Evolutionary conservation across 306 rosid species (phyloP), one percentile per base, ranked within the genome.

Genomic region (Cicer bijugum): DNA sequence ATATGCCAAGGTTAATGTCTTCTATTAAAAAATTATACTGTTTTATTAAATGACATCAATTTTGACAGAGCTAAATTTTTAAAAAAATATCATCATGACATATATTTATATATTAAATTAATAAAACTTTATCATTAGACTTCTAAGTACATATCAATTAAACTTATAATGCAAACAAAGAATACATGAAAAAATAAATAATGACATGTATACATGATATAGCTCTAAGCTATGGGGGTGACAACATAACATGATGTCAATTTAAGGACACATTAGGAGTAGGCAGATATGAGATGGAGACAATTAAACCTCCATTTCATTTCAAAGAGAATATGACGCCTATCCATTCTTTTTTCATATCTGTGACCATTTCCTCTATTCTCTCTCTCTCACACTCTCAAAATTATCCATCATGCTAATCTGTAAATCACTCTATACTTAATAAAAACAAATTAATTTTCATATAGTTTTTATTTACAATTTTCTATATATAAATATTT

Each of bases 301-400:
- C 66, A 50, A 69, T 15, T 72, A 67, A 82, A 14, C 53, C 68
- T 69, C 67, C 55, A 61, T 76, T 72, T 79, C 42, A 79, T 42
- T 83, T 83, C 42, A 64, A 37, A 46, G 92, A 86, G 96, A 84
- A 83, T 76, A 78, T 78, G 16, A 65, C 86, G 93, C 87, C 76
- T 38, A 64, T 74, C 88, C 86, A 82, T 80, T 75, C 83, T 16
- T 77, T 76, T 62, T 78, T 78, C 82, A 12, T 38, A 53, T 71
- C 69, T 23, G 67, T 42, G 88, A 88, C 92, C 82, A 42, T 82
- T 86, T 84, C 89, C 80, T 48, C 43, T 66, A 43, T 33, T 61
- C 15, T 19, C 62, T 74, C 59, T 28, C 33, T 28, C 33, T 28
- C 33, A 1, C 59, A 23, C 55, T 60, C 66, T 35, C 38, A 33